A percentile compares a stretch with the other conserved stretches of the same genome.
Evolutionary conservation across 345 rosid species (phyloP).

Genomic region (Streptanthus diversifolius): DNA sequence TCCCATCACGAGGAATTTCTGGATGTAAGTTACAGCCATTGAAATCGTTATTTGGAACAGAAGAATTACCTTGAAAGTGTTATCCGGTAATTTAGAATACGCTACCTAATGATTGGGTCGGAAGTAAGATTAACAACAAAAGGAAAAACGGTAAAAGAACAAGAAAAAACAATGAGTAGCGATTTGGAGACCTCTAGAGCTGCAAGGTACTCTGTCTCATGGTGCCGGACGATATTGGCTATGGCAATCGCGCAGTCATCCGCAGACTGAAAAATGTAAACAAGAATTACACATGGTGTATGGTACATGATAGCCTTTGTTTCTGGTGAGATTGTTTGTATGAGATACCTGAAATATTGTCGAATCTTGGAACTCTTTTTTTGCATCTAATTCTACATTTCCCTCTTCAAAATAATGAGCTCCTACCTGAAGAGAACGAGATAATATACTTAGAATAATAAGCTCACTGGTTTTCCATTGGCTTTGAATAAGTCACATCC

Average conservation of each 20-base stretch:
- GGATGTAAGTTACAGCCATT: background rate
- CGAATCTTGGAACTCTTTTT: constrained; percentile 76
- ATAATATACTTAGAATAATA: background rate
- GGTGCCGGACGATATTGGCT: constrained; percentile 69
- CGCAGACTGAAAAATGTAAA: constrained; percentile 57
- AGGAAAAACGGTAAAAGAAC: background rate
- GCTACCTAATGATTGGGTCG: constrained; percentile 57
- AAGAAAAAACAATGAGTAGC: background rate
- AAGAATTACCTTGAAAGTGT: constrained; percentile 78
- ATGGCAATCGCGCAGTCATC: constrained; percentile 76
- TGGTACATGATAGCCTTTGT: background rate
- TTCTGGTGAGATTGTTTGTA: background rate
- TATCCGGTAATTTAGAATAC: constrained; percentile 85
- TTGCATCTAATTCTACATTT: constrained; percentile 93
- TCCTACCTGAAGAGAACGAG: constrained; percentile 55
- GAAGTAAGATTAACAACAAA: background rate
- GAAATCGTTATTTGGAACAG: background rate
- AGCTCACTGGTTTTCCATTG: background rate
- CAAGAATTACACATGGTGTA: background rate
- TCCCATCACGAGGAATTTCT: background rate
- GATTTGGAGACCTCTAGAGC: constrained; percentile 69
- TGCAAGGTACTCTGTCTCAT: constrained; percentile 82
- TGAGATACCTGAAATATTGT: constrained; percentile 75
- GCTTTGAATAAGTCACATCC: background rate
- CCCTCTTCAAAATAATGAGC: constrained; percentile 99